Percentiles rank a stretch among this genome's conserved stretches.
Conservation (phyloP, 306 rosid species). For the apple (Malus domestica) region DNA sequence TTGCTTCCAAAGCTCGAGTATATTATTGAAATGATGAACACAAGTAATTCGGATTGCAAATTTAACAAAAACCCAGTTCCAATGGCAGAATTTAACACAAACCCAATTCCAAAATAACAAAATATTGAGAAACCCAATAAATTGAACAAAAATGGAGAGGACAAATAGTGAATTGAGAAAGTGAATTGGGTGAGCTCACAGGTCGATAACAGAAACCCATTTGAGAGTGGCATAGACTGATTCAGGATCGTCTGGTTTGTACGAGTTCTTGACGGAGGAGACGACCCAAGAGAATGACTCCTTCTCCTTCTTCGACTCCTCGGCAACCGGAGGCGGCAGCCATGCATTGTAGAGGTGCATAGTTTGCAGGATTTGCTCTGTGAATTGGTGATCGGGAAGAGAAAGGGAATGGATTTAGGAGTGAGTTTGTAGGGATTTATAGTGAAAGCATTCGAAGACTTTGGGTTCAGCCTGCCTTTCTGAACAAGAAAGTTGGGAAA, state of each 20-base stretch:
- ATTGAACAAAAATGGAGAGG: neutral
- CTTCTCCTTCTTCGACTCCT: constrained; percentile 50
- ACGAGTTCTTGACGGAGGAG: constrained; percentile 43
- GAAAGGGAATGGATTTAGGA: neutral
- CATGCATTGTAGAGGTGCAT: constrained; percentile 99
- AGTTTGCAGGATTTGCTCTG: constrained; percentile 2
- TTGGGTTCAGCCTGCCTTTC: constrained; percentile 17
- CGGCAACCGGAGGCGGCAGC: constrained; percentile 93
- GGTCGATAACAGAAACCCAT: constrained; percentile 89
- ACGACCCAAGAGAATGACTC: constrained; percentile 73
- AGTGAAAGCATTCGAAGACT: neutral
- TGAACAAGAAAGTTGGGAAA: constrained; percentile 17
- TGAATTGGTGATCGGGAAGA: neutral
- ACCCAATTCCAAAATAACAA: neutral
- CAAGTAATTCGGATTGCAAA: neutral
- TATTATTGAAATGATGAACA: neutral
- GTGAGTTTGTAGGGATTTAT: neutral
- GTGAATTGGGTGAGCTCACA: constrained; percentile 39
- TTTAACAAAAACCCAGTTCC: neutral
- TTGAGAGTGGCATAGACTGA: constrained; percentile 77
- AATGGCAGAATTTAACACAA: neutral
- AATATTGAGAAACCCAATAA: neutral
- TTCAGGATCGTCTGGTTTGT: constrained; percentile 65
- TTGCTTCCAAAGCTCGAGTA: neutral
- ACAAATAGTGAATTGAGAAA: neutral